Base-by-base conservation (phyloP, 768 basidiomycete species). In the Calvatia gigantea region DNA sequence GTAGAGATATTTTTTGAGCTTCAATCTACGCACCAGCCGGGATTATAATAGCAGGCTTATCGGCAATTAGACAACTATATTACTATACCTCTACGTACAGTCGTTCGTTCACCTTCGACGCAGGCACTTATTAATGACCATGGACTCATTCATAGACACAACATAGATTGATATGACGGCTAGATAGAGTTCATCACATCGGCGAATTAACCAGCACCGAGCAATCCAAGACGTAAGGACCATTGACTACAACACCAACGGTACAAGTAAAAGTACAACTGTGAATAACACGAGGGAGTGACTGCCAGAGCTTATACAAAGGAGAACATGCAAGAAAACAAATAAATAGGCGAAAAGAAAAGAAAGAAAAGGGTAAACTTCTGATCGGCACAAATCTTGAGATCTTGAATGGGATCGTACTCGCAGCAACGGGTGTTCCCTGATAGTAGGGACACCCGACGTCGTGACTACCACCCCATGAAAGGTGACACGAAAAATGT, bases 331-430 rank as follows among this genome's bases (percentile, higher is more conserved):
- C 32, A 47, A 4, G 17, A 37, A n/a, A 33, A 47, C 5, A 25
- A 47, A 37, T 45, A 55, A 39, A 45, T 47, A 47, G 23, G 53
- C 27, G 19, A 31, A 41, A 48, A 29, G 19, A 48, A 41, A 55
- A 28, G 19, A 56, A 43, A 37, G 51, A 23, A 15, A 52, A 41
- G 19, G 19, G 42, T 17, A 56, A 49, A 32, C 28, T 39, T 28
- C 37, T 42, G 25, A 8, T 6, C 45, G 45, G 47, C 54, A 49
- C 9, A 8, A 15, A n/a, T 23, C 21, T 42, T 39, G 47, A 41
- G 23, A 49, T 35, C 54, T 56, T 56, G 46, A 42, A 55, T 11
- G 28, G 15, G 39, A 42, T n/a, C n/a, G 23, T 32, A 29, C 25
- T 42, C 38, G 12, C 38, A 43, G 11, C 32, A 41, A 31, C 23